Conservation (phyloP, 371 early-diverging fungal genomes). For the Mortierella sp. region DNA sequence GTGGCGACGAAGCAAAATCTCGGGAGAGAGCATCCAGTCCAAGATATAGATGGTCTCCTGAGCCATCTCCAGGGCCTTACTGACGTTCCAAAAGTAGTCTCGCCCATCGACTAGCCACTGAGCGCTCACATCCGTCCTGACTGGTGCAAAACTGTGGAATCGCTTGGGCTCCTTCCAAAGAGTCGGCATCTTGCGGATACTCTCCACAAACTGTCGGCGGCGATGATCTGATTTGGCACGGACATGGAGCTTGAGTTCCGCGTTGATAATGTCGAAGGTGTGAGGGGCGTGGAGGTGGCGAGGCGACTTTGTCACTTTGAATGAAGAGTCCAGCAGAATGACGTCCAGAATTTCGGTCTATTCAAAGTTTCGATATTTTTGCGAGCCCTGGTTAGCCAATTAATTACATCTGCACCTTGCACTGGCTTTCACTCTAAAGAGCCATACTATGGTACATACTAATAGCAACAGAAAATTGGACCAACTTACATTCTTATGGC, state of each 20-base stretch:
- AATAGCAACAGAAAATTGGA: background rate
- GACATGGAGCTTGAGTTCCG: slow-evolving; percentile 54
- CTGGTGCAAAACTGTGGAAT: slow-evolving; percentile 87
- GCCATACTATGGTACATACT: background rate
- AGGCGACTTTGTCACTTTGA: slow-evolving; percentile 46
- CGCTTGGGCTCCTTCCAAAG: slow-evolving; percentile 62
- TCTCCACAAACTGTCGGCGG: slow-evolving; percentile 54
- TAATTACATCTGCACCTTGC: background rate
- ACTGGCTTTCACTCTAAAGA: background rate
- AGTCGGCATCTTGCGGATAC: slow-evolving; percentile 56
- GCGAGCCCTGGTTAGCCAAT: slow-evolving; percentile 1
- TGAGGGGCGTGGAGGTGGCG: slow-evolving; percentile 55
- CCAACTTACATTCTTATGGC: slow-evolving; percentile 54
- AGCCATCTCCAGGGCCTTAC: slow-evolving; percentile 86
- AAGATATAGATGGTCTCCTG: slow-evolving; percentile 84
- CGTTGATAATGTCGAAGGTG: slow-evolving; percentile 50
- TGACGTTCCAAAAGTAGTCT: slow-evolving; percentile 86
- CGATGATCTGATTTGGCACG: slow-evolving; percentile 53
- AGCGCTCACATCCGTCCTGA: slow-evolving; percentile 73
- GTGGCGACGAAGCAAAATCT: slow-evolving; percentile 67
- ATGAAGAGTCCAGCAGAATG: slow-evolving; percentile 54
- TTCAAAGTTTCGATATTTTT: background rate
- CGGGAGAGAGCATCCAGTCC: slow-evolving; percentile 95
- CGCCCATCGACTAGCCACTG: slow-evolving; percentile 87
- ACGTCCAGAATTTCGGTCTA: slow-evolving; percentile 58